Evolutionary conservation across 805 yeast species (phyloP), one percentile per base, ranked within the genome.

Genomic region (Cyberlindnera meyerae): DNA sequence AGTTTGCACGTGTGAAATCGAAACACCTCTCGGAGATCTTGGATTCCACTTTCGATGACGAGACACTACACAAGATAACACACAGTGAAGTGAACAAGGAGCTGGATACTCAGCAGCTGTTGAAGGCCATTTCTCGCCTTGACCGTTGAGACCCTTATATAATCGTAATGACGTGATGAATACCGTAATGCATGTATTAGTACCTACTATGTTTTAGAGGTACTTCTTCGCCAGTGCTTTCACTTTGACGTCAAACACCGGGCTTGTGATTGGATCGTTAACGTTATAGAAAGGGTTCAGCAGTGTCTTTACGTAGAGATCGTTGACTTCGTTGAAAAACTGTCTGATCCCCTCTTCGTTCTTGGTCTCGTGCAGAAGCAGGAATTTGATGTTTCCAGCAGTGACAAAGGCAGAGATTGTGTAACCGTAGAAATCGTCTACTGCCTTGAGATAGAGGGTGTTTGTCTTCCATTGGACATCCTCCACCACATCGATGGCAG

Each of bases 401-500:
- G 96, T 86, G 27, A 90, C 70, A 55, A 78, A 93, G 4, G 90
- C 94, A 37, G 87, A 83, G n/a, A 90, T 75, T 32, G 71, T 65
- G 47, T 79, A 76, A 5, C 93, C 94, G 57, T 89, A 86, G 58
- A 87, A 90, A 25, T 80, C 77, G 61, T 93, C 98, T 14, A 90
- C 75, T 30, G 75, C 75, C 31, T 90, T 89, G 44, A 88, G 63
- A 52, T 83, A 81, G 44, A 82, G 67, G 29, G 71, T 67, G 44
- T 69, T 75, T 8, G 75, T 68, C 32, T 75, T 73, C 90, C 95
- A 88, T 55, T 88, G 97, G 3, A 77, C 61, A 50, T 89, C 96
- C 45, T 93, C 96, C 0, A 93, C 78, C n/a, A 93, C 70, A 58
- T 93, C 98, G 25, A 93, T 61, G 2, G 97, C 77, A 1, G 96